Evolutionary conservation across 2,329 filamentous ascomycete genomes (phyloP), one percentile per base, ranked within the genome.

Genomic region (Claviceps sp.): DNA sequence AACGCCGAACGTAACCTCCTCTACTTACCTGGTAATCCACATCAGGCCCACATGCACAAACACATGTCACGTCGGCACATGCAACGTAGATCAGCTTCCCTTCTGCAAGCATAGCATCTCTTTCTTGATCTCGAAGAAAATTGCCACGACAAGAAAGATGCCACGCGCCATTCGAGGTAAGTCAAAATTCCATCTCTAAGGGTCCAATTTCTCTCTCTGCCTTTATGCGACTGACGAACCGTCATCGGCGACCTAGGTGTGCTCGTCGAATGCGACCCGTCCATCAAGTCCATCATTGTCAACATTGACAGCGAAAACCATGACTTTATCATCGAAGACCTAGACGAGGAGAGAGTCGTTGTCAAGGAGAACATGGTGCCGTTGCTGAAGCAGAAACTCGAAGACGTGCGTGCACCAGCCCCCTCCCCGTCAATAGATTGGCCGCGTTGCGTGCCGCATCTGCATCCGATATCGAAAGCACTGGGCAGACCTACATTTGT

Each of bases 251-350:
- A 34, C 22, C 9, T 52, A 79, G 86, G 86, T 56, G 82, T 87
- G 30, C 76, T 91, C 57, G 81, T 91, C 67, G 81, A 89, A 67
- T 89, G 85, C 68, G 87, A 91, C 64, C 84, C 87, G n/a, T 87
- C 85, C 45, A 89, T 91, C 75, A 90, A 89, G 69, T 85, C 87
- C 56, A 89, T 90, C 72, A 84, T 91, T 62, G 74, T 87, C 59
- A 85, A 82, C 61, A 86, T 91, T 59, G 84, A 91, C 67, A 78
- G 73, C 60, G 73, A 79, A 53, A 75, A 77, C 58, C 81, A 89
- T 66, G 81, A 84, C 57, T 87, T 81, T 65, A 86, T 91, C 62
- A 85, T 89, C 56, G 85, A 89, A 60, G 85, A 89, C 56, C 76
- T 90, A 1, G 86, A 90, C 67, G 86, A 90, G 54, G 78, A 85